Conservation (phyloP, 371 early-diverging fungal species). For the Mucor indicus region DNA sequence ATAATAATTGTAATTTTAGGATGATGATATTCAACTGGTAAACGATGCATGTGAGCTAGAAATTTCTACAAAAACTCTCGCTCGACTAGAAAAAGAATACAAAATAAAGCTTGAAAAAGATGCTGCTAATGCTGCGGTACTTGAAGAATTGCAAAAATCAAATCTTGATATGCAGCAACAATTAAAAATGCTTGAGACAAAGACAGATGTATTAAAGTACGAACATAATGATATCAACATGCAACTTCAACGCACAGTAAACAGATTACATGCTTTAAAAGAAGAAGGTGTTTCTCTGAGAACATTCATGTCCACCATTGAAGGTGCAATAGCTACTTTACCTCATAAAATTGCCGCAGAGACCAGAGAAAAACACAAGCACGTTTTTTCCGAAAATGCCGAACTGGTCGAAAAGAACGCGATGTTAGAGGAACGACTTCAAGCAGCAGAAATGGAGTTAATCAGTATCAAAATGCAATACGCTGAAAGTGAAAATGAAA, state of each 20-base stretch:
- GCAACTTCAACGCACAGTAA: conserved; percentile 40
- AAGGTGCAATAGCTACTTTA: conserved; percentile 23
- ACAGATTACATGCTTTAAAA: conserved; percentile 43
- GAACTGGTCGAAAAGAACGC: conserved; percentile 64
- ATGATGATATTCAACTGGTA: conserved; percentile 66
- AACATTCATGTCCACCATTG: conserved; percentile 42
- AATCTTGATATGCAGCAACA: conserved; percentile 61
- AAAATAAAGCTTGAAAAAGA: conserved; percentile 31
- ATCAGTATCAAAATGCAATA: conserved; percentile 69
- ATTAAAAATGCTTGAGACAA: conserved; percentile 52
- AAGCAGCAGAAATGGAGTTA: conserved; percentile 62
- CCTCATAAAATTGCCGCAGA: conserved; percentile 64
- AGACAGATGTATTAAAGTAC: conserved; percentile 53
- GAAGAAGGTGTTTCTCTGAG: conserved; percentile 54
- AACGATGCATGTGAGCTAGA: conserved; percentile 73
- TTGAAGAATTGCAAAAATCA: conserved; percentile 56
- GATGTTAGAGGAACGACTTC: conserved; percentile 68
- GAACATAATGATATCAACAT: conserved; percentile 64
- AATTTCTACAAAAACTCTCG: conserved; percentile 61
- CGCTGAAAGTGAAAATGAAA: conserved; percentile 75
- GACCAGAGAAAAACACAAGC: conserved; percentile 44
- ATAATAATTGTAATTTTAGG: conserved; percentile 27
- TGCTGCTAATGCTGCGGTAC: conserved; percentile 14
- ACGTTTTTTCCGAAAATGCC: conserved; percentile 74
- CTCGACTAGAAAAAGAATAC: conserved; percentile 59